These are phyloP conservation scores for Shiraia bambusicola DNA, from an alignment of 2,329 filamentous ascomycete genomes.

Conservation along the genomic window DNA sequence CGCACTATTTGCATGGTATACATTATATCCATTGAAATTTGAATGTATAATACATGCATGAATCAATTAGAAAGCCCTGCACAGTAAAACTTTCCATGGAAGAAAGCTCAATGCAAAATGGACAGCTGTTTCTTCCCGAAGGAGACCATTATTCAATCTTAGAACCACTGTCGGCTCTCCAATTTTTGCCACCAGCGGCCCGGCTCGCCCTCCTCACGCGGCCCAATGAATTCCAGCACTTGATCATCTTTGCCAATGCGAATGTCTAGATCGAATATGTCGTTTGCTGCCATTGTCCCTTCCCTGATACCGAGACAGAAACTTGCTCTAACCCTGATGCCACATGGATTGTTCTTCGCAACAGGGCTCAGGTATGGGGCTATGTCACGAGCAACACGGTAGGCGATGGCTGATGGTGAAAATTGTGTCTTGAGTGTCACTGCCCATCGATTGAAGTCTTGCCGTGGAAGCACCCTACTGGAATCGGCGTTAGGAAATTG, in stretches of 20 bases:
- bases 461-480: constrained; percentile 16
- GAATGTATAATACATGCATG: too few relatives aligned
- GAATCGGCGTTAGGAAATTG: constrained; percentile 26
- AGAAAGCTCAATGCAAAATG: too few relatives aligned
- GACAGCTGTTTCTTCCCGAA: not conserved
- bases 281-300: constrained; percentile 28
- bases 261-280: constrained; percentile 51
- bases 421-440: constrained; percentile 45
- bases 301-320: constrained; percentile 46
- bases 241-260: constrained; percentile 44
- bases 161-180: constrained; percentile 50
- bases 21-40: too few relatives aligned
- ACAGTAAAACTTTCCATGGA: too few relatives aligned
- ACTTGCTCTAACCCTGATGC: constrained; percentile 48
- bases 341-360: constrained; percentile 45
- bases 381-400: constrained; percentile 44
- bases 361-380: constrained; percentile 44
- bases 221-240: constrained; percentile 46
- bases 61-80: too few relatives aligned
- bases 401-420: constrained; percentile 45
- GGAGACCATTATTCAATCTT: not conserved
- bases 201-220: constrained; percentile 48
- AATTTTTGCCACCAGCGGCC: constrained; percentile 47
- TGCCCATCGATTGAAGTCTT: constrained; percentile 45
- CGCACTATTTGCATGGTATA: too few relatives aligned